Base-by-base conservation (phyloP, 352 stramenopile species). In the Aphanomyces invadans region DNA sequence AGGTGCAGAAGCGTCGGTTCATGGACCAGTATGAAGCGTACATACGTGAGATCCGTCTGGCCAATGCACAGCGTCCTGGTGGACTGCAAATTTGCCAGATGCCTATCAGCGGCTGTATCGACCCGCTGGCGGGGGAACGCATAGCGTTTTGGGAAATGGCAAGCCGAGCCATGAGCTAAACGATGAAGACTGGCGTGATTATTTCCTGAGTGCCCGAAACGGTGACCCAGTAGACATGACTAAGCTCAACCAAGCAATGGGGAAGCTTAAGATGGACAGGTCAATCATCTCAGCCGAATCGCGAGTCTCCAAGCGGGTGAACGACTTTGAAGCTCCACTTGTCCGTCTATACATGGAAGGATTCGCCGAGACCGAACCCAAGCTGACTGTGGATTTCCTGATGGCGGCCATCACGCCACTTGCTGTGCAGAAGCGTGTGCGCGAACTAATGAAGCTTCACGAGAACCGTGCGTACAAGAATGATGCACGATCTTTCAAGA, bases 21-120 rank as follows among this genome's bases (percentile, higher is more conserved):
- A 54, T 54, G 46, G 46, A 54, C 46, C 46, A 54, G 25, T 54
- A 54, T 54, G n/a, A 54, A 19, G 46, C 46, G 5, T 54, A 54
- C 25, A 54, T 23, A n/a, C 46, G 46, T 54, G 19, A 54, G 25
- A 54, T 54, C 25, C n/a, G 25, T 23, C n/a, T 23, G 5, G 46
- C 46, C 46, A 54, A 54, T 54, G 46, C n/a, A 7, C 46, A 54
- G 46, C 46, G 46, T 21, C 46, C 46, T 11, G 46, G 46, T 54
- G 46, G 46, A 29, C n/a, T 21, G 25, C 46, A 54, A 54, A n/a
- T 54, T 11, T 29, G n/a, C n/a, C 46, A 23, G n/a, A 29, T 29
- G n/a, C 46, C 46, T 23, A 7, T 54, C 46, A 54, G 46, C 46
- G n/a, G n/a, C 25, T 54, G 46, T 54, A 29, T 54, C n/a, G 46